Evolutionary conservation across 176 grass and related monocot species (phyloP).

Genomic region (Alopecurus myosuroides): DNA sequence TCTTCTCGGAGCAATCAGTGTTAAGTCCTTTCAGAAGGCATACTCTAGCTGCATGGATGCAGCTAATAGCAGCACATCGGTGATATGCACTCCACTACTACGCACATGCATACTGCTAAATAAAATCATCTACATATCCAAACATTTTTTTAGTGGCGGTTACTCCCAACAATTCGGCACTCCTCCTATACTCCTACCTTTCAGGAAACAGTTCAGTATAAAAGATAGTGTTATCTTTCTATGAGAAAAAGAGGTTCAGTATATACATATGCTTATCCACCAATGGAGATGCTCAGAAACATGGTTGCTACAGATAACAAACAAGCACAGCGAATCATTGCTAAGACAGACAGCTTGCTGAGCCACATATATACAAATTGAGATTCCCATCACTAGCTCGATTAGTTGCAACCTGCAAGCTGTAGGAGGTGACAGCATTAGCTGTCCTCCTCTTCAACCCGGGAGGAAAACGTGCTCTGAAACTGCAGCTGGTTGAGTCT

Average conservation of each 20-base stretch:
- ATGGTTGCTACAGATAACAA: conserved; percentile 25
- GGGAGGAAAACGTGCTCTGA: conserved; percentile 13
- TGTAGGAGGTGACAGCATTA: conserved; percentile 20
- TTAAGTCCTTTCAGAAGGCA: not conserved
- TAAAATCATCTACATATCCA: not conserved
- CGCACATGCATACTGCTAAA: not conserved
- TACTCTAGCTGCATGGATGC: not conserved
- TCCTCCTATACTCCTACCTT: not conserved
- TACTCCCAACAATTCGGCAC: not conserved
- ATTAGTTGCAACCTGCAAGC: conserved; percentile 32
- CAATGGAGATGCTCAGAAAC: conserved; percentile 23
- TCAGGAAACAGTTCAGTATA: not conserved
- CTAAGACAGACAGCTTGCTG: not conserved
- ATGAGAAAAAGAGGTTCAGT: not conserved
- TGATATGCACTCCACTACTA: not conserved
- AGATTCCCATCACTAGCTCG: conserved; percentile 7
- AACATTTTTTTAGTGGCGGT: no score
- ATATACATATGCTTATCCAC: conserved; percentile 5
- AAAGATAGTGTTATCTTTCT: not conserved
- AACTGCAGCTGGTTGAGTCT: not conserved
- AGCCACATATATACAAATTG: conserved; percentile 10
- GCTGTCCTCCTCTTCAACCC: not conserved
- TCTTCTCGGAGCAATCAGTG: not conserved
- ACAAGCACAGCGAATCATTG: conserved; percentile 28
- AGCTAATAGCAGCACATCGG: not conserved